A percentile compares a stretch with the other conserved stretches of the same genome.
phyloP scores from a whole-genome alignment of 371 early-diverging fungal genomes.

The Rhizomucor pusillus region DNA sequence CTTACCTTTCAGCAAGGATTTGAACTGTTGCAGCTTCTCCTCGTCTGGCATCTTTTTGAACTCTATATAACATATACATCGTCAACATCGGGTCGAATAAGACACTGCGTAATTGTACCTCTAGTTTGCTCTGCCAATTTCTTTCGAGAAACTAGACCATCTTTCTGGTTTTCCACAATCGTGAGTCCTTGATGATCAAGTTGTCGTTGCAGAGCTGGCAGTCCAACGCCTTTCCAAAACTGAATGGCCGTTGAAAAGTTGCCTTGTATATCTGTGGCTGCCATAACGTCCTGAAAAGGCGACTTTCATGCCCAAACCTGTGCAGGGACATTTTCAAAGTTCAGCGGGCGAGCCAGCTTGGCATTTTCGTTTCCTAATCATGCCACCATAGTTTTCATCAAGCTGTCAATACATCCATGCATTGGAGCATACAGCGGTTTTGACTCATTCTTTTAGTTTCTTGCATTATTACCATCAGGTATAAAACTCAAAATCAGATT shows the following conservation, averaged over 20 bases:
- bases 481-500: no score
- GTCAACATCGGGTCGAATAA: constrained; percentile 6
- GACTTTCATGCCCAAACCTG: no score
- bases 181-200: constrained; percentile 77
- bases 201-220: constrained; percentile 64
- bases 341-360: no score
- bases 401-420: no score
- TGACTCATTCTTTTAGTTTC: no score
- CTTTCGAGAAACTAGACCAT: constrained; percentile 73
- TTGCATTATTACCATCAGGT: no score
- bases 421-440: no score
- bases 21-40: constrained; percentile 73
- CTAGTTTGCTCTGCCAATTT: constrained; percentile 87
- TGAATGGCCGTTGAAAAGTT: constrained; percentile 56
- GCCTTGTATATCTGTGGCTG: constrained; percentile 28
- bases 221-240: constrained; percentile 64
- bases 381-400: no score
- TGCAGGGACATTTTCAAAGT: no score
- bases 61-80: constrained; percentile 38
- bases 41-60: constrained; percentile 79
- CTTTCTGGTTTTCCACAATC: constrained; percentile 85
- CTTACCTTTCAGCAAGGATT: constrained; percentile 71
- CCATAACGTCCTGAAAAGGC: neutral
- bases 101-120: constrained; percentile 43
- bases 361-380: no score